Evolutionary conservation across 208 protist genomes (phyloP).

Genomic region (Wallacemonas rigidus): DNA sequence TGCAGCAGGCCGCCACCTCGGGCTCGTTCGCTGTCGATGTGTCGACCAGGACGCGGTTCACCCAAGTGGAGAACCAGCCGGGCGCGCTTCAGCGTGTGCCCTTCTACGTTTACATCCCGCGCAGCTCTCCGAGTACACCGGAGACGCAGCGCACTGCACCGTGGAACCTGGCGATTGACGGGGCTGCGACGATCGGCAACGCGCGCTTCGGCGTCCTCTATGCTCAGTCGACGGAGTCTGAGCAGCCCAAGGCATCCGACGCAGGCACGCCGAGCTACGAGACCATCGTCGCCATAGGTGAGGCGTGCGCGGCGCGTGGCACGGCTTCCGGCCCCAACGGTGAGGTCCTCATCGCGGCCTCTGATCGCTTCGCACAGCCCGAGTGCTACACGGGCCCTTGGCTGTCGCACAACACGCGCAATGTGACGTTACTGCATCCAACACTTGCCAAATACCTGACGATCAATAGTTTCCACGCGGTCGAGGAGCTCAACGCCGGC

Average conservation of each 20-base stretch:
- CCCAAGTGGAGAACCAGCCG: slow-evolving; percentile 33
- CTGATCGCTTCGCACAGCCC: slow-evolving; percentile 64
- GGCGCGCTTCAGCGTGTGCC: slow-evolving; percentile 44
- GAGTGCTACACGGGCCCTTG: slow-evolving; percentile 71
- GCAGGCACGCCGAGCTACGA: slow-evolving; percentile 39
- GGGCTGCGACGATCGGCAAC: slow-evolving; percentile 64
- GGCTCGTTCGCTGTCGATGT: slow-evolving; percentile 73
- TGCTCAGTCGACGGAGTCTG: slow-evolving; percentile 13
- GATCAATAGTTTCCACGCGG: slow-evolving; percentile 65
- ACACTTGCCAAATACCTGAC: slow-evolving; percentile 51
- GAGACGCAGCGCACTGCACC: slow-evolving; percentile 31
- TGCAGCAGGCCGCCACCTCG: slow-evolving; percentile 41
- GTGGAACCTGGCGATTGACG: slow-evolving; percentile 67
- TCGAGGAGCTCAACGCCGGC: slow-evolving; percentile 58
- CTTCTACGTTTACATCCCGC: slow-evolving; percentile 73
- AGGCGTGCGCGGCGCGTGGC: slow-evolving; percentile 40
- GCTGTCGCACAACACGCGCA: slow-evolving; percentile 34
- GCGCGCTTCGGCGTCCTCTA: slow-evolving; percentile 73
- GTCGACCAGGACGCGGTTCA: slow-evolving; percentile 42
- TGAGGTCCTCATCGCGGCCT: slow-evolving; percentile 60
- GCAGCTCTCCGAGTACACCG: slow-evolving; percentile 23
- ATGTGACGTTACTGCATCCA: slow-evolving; percentile 28
- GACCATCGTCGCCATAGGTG: slow-evolving; percentile 42
- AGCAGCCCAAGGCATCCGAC: slow-evolving; percentile 24
- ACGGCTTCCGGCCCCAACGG: slow-evolving; percentile 52